Percentiles rank a stretch among this genome's conserved stretches.
phyloP scores from a whole-genome alignment of 2,329 filamentous ascomycete species.

The Aquanectria penicillioides region DNA sequence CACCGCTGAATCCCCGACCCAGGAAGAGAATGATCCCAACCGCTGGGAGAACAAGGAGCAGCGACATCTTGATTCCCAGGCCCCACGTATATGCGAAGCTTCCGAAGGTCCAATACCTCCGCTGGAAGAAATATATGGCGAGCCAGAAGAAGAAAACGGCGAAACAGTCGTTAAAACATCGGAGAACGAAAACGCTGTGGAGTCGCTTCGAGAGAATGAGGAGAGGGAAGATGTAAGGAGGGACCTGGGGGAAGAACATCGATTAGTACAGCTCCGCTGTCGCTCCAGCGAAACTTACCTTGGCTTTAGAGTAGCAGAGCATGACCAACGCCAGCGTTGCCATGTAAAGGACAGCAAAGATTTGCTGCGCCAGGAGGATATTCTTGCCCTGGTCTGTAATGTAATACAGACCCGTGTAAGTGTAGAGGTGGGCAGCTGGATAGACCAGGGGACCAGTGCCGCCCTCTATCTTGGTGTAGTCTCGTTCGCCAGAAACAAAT shows the following conservation, averaged over 20 bases:
- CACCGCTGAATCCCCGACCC: conserved; percentile 71
- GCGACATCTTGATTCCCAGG: conserved; percentile 93
- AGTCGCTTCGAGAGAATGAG: conserved; percentile 90
- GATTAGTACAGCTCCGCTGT: background rate
- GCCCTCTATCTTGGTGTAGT: conserved; percentile 87
- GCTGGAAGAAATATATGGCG: conserved; percentile 82
- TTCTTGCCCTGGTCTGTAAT: conserved; percentile 80
- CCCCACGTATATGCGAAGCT: conserved; percentile 80
- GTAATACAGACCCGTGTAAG: conserved; percentile 82
- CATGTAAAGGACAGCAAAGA: conserved; percentile 86
- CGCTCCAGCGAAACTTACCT: conserved; percentile 56
- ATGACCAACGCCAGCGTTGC: conserved; percentile 80
- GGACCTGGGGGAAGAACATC: conserved; percentile 64
- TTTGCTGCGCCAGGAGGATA: conserved; percentile 81
- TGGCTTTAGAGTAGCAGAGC: conserved; percentile 80
- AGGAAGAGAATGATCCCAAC: conserved; percentile 81
- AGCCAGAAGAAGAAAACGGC: conserved; percentile 85
- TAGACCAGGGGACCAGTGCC: conserved; percentile 95
- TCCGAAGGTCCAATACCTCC: conserved; percentile 76
- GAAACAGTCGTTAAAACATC: conserved; percentile 96
- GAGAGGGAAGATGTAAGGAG: conserved; percentile 87
- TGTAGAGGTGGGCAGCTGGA: conserved; percentile 92
- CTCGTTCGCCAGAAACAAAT: conserved; percentile 83
- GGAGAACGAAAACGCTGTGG: conserved; percentile 91
- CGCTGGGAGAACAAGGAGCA: conserved; percentile 84